Conservation (phyloP, 2,329 filamentous ascomycete species). For the Pestalotiopsis sp. region DNA sequence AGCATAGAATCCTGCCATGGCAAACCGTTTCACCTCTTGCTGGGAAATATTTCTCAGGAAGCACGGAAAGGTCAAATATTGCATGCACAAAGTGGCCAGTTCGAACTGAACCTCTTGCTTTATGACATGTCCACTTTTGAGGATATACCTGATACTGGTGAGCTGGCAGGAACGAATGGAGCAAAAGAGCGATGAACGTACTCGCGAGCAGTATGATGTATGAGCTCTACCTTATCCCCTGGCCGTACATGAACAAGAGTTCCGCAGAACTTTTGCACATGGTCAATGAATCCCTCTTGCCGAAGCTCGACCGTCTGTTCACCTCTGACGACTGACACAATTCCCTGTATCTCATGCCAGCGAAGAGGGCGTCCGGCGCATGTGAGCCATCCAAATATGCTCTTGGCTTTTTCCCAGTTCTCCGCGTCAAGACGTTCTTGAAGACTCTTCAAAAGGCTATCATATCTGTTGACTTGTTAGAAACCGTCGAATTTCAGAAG, state of each 20-base stretch:
- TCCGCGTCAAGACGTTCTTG: conserved; percentile 15
- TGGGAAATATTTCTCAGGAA: conserved; percentile 27
- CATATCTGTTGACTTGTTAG: conserved; percentile 29
- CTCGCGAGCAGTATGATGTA: conserved; percentile 40
- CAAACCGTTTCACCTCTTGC: conserved; percentile 15
- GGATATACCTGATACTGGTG: conserved; percentile 20
- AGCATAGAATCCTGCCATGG: conserved; percentile 32
- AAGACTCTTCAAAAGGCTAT: conserved; percentile 27
- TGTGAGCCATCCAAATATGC: conserved; percentile 42
- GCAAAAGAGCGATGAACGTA: conserved; percentile 21
- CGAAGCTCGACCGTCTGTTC: conserved; percentile 22
- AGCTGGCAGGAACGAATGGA: background rate
- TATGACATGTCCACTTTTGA: conserved; percentile 27
- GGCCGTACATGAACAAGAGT: conserved; percentile 37
- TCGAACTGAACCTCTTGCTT: conserved; percentile 30
- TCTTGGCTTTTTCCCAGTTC: conserved; percentile 28
- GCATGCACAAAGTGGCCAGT: conserved; percentile 34
- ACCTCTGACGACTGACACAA: conserved; percentile 29
- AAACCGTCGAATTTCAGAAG: background rate
- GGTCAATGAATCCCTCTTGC: conserved; percentile 24
- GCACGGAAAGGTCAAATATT: conserved; percentile 36
- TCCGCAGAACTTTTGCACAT: conserved; percentile 36
- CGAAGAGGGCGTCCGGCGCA: conserved; percentile 42
- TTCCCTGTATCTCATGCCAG: conserved; percentile 43
- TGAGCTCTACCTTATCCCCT: conserved; percentile 36